phyloP scores from a whole-genome alignment of 2,329 filamentous ascomycete genomes.

The Calonectria hongkongensis region DNA sequence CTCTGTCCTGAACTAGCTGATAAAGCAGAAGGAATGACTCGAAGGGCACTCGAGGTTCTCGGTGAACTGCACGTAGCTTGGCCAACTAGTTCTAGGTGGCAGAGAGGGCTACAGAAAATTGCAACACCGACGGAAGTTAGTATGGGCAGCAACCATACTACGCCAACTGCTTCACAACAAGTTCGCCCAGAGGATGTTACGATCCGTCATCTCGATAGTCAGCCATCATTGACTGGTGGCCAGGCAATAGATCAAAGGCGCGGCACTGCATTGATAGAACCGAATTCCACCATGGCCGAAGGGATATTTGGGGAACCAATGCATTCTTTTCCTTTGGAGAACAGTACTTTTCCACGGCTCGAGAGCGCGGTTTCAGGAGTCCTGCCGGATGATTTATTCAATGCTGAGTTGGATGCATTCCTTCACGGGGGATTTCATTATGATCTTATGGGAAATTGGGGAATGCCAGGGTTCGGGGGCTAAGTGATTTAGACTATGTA shows the following conservation, averaged over 20 bases:
- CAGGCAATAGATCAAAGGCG: not conserved
- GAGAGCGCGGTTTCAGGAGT: slow-evolving; percentile 14
- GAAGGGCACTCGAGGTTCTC: slow-evolving; percentile 51
- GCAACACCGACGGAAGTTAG: slow-evolving; percentile 43
- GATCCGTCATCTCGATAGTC: not conserved
- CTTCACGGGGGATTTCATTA: slow-evolving; percentile 44
- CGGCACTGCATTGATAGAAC: not conserved
- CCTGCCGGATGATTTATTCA: slow-evolving; percentile 35
- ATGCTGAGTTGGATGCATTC: slow-evolving; percentile 43
- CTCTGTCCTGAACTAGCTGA: slow-evolving; percentile 53
- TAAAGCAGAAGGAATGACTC: slow-evolving; percentile 53
- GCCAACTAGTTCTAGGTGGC: slow-evolving; percentile 51
- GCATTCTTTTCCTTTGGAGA: slow-evolving; percentile 22
- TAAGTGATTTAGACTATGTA: not conserved
- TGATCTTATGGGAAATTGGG: slow-evolving; percentile 40
- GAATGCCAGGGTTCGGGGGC: slow-evolving; percentile 19
- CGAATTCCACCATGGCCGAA: slow-evolving; percentile 15
- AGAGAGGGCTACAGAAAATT: slow-evolving; percentile 46
- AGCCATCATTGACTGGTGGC: not conserved
- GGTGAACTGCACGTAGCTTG: slow-evolving; percentile 52
- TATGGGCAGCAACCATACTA: slow-evolving; percentile 9
- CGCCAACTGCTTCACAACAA: not conserved
- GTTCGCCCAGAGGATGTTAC: not conserved
- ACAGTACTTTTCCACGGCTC: slow-evolving; percentile 21
- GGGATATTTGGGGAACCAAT: slow-evolving; percentile 39